These are phyloP conservation scores for Heliocybe sulcata DNA, from an alignment of 1,284 basidiomycete genomes.

Conservation along the genomic window DNA sequence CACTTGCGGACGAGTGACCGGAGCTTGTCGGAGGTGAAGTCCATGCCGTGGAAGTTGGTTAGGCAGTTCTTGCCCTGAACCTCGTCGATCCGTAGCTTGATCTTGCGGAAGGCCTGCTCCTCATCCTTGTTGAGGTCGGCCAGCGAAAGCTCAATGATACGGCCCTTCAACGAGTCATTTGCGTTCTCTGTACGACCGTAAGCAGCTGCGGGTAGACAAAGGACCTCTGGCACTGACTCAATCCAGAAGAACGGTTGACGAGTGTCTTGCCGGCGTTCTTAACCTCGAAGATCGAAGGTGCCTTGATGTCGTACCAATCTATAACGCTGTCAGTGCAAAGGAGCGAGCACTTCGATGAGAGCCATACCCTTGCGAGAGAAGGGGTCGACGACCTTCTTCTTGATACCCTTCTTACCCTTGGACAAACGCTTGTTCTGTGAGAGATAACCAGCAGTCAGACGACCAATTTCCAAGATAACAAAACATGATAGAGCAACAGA, in stretches of 20 bases:
- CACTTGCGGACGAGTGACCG: conserved; percentile 99
- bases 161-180: conserved; percentile 97
- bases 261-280: conserved; percentile 98
- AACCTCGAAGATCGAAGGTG: conserved; percentile 96
- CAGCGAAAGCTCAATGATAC: conserved; percentile 94
- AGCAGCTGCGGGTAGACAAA: conserved; percentile 7
- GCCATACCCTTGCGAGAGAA: conserved; percentile 93
- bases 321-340: conserved; percentile 6
- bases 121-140: conserved; percentile 99
- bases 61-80: conserved; percentile 99
- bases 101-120: conserved; percentile 99
- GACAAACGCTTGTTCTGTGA: conserved; percentile 95
- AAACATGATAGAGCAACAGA: conserved; percentile 5
- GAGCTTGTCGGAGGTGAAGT: conserved; percentile 99
- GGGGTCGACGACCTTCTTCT: conserved; percentile 99
- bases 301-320: conserved; percentile 99
- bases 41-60: conserved; percentile 99
- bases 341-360: conserved; percentile 2
- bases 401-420: conserved; percentile 99
- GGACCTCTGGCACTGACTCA: conserved; percentile 66
- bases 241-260: conserved; percentile 96
- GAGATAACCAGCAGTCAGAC: conserved; percentile 6
- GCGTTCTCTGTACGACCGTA: conserved; percentile 74
- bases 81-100: conserved; percentile 97
- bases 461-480: conserved; percentile 3